phyloP scores from a whole-genome alignment of 805 yeast species.

The Ogataea trehaloabstinens region DNA sequence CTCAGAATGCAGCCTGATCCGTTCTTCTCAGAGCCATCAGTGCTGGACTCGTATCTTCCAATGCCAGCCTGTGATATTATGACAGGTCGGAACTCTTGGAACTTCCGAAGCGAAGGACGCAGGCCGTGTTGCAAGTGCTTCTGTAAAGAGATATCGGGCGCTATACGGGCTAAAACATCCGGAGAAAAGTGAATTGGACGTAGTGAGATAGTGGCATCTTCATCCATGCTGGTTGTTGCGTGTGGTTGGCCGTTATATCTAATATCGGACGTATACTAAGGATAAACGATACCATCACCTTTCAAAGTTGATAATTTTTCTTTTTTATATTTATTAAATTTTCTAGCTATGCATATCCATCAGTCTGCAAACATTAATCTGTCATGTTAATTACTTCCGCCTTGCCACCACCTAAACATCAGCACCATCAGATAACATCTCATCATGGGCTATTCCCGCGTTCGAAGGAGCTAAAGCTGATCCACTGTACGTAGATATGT shows the following conservation, averaged over 20 bases:
- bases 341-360: too few species aligned
- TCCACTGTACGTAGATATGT: slow-evolving; percentile 29
- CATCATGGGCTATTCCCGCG: slow-evolving; percentile 9
- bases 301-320: not conserved
- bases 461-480: slow-evolving; percentile 26
- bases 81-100: slow-evolving; percentile 69
- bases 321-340: not conserved
- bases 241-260: not conserved
- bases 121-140: slow-evolving; percentile 72
- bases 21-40: slow-evolving; percentile 14
- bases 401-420: too few species aligned
- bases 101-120: slow-evolving; percentile 71
- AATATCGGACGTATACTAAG: too few species aligned
- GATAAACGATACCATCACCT: too few species aligned
- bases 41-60: slow-evolving; percentile 28
- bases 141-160: slow-evolving; percentile 81
- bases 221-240: slow-evolving; percentile 6
- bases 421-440: slow-evolving; percentile 11
- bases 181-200: slow-evolving; percentile 70
- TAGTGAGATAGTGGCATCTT: slow-evolving; percentile 8
- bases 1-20: slow-evolving; percentile 46
- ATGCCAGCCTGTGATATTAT: slow-evolving; percentile 39
- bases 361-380: too few species aligned
- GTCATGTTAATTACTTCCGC: too few species aligned
- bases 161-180: slow-evolving; percentile 74